Conservation (phyloP, 495 filamentous ascomycete genomes). For the Immersiella caudata region DNA sequence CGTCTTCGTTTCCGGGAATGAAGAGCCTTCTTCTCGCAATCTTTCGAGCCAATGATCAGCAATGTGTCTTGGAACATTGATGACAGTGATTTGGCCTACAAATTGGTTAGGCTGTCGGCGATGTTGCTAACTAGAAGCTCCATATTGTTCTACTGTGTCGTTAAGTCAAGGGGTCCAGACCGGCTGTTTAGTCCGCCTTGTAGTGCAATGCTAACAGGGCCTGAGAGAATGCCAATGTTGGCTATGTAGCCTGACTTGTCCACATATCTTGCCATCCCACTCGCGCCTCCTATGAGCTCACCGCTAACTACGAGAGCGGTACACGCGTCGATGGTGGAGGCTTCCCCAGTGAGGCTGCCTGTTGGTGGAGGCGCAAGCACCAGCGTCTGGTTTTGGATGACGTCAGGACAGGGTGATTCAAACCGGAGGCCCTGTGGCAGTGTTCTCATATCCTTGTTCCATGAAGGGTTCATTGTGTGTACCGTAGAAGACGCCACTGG, state of each 20-base stretch:
- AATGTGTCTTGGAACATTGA: neutral
- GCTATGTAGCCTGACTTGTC: too few species aligned
- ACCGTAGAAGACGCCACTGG: neutral
- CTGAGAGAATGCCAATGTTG: neutral
- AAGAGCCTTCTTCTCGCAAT: neutral
- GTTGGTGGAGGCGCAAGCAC: neutral
- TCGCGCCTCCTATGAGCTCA: neutral
- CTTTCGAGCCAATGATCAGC: neutral
- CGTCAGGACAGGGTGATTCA: neutral
- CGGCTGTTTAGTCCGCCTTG: neutral
- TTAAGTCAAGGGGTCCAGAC: neutral
- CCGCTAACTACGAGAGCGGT: neutral
- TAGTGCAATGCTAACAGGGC: neutral
- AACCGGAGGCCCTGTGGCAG: neutral
- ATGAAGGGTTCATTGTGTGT: neutral
- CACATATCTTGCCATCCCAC: neutral
- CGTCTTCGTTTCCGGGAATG: conserved; percentile 1
- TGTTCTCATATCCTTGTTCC: neutral
- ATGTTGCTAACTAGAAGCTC: neutral
- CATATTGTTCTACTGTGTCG: neutral
- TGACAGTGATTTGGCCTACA: neutral
- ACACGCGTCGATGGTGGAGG: neutral
- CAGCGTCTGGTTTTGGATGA: neutral
- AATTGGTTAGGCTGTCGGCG: neutral
- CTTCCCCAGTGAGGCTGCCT: neutral